Evolutionary conservation across 2,329 filamentous ascomycete genomes (phyloP), one percentile per base, ranked within the genome.

Genomic region (Ramularia endophylla): DNA sequence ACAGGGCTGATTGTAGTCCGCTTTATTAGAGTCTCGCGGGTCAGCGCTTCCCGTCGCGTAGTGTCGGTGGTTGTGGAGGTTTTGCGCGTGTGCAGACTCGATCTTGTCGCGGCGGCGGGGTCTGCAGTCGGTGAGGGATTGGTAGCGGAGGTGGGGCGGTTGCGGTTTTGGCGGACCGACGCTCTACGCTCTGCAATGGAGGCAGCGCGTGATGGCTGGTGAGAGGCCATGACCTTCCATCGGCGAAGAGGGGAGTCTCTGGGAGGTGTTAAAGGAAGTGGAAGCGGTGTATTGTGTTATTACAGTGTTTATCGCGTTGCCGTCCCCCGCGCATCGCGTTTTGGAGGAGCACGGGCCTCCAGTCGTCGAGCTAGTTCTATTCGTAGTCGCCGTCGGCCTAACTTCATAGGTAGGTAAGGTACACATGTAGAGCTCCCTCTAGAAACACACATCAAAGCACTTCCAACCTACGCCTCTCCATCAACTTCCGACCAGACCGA

Each of bases 161-260:
- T 51, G 32, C 46, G 44, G 32, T 55, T 52, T 45, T 58, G 54
- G 40, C 53, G 48, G 18, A 48, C 35, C 19, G 50, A 47, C 9
- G 55, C 54, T 40, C 55, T 43, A 44, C 55, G 47, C 22, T 58
- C 55, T 45, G 50, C 48, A 30, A 57, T 48, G 39, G 48, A 55
- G 16, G 53, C 49, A 13, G 47, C 46, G 25, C 53, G 51, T 25
- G 52, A 42, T 16, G 52, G 53, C 27, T 46, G 53, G 35, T 51
- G 51, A 28, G 54, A 55, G 31, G 53, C 53, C 53, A 57, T 57
- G 36, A 11, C 22, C 22, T 41, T 35, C 38, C 35, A 42, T 48
- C 27, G 37, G 38, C 38, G 32, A 33, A 19, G 25, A 27, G 39
- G 19, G 30, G 22, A n/a, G 18, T 29, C 11, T 25, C 8, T 15